Base-by-base conservation (phyloP, 108 stramenopile species). In the Phaeodactylum tricornutum region DNA sequence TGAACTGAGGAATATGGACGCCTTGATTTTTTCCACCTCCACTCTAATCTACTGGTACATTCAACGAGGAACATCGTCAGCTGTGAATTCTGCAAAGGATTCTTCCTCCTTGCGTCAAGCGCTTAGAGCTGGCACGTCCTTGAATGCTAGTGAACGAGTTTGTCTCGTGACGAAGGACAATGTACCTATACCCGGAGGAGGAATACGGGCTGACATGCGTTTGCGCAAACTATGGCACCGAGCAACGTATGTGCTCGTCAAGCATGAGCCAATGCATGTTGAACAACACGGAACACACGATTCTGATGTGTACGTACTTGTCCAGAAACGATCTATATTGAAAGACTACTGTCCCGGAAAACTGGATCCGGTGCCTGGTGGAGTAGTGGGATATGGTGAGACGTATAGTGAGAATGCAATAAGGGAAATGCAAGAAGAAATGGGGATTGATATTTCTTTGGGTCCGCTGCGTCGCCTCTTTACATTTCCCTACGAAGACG, bases 291-390 rank as follows among this genome's bases (percentile, higher is more conserved):
- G 22, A 21, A 32, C 50, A 17, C 37, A 42, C 4, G 64, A 64
- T 21, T 34, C 45, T 6, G 47, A 61, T 44, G 25, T 63, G 4
- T 38, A 46, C 33, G 15, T 67, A 12, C 44, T 77, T 34, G 71
- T 77, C 5, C 76, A 77, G 27, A 43, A 52, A 43, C 62, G 72
- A 31, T 62, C 69, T 1, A 47, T 26, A 3, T 31, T 50, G 14
- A 74, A 74, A 38, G 73, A 81, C 55, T 81, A 76, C 46, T 73
- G 69, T 60, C 79, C 79, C 2, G 64, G 69, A 25, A 56, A 56
- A 30, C 49, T 69, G 7, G 79, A 81, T 65, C 62, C 74, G 9
- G 61, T 74, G 4, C 79, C 79, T 0, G 79, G 79, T 19, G 79
- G 79, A 15, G 74, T 75, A 0, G 74, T 81, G 3, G 79, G 72